Conservation (phyloP, 2,329 filamentous ascomycete genomes). For the Akanthomyces uredinophilus region DNA sequence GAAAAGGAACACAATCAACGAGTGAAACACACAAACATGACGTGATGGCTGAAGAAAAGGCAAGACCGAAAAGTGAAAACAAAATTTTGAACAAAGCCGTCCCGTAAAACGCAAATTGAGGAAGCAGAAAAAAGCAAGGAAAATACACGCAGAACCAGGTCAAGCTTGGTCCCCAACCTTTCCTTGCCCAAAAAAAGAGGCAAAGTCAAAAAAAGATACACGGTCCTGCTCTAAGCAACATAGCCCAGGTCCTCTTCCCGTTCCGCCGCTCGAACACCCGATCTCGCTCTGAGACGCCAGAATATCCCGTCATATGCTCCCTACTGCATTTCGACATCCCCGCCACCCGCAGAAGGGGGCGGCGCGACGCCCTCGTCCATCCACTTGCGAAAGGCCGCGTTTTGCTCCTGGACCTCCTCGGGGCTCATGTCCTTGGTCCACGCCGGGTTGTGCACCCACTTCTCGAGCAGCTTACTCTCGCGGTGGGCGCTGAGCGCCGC, state of each 20-base stretch:
- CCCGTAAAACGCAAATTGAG: constrained; percentile 9
- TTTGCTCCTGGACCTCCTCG: constrained; percentile 69
- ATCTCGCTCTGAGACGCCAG: not conserved
- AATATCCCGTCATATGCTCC: too few species aligned
- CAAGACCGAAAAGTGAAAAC: not conserved
- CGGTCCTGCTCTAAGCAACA: not conserved
- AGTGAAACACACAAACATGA: constrained; percentile 3
- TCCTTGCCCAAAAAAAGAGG: constrained; percentile 11
- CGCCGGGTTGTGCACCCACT: constrained; percentile 74
- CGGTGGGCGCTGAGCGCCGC: constrained; percentile 56
- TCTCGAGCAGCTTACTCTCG: constrained; percentile 67
- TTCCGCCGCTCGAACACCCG: too few species aligned
- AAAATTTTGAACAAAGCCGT: not conserved
- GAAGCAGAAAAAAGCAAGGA: constrained; percentile 14
- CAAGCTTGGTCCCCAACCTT: not conserved
- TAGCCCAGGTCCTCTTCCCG: not conserved
- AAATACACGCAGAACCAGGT: constrained; percentile 2
- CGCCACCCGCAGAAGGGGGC: constrained; percentile 24
- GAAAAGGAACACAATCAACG: constrained; percentile 3
- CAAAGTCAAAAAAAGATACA: constrained; percentile 18
- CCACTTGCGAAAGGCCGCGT: constrained; percentile 57
- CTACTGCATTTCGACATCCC: constrained; percentile 30
- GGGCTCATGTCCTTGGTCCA: constrained; percentile 77
- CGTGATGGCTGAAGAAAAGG: not conserved
- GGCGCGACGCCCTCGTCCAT: constrained; percentile 43